Evolutionary conservation across 108 stramenopile species (phyloP).

Genomic region (Nitzschia putrida): DNA sequence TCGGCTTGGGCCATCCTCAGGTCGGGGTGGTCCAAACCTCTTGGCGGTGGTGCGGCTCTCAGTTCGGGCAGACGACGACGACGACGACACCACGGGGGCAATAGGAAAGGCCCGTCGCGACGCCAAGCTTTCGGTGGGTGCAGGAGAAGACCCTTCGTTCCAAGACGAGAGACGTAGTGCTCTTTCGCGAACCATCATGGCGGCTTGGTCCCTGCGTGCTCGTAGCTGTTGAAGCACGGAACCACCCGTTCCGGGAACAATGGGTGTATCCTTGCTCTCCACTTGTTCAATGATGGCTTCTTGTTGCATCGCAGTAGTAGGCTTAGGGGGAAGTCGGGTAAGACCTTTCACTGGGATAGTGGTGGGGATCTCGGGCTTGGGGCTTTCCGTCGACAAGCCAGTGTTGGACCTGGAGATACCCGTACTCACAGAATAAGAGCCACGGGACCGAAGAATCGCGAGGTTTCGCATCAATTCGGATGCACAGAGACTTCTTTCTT

Average conservation of each 20-base stretch:
- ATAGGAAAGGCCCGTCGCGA: too few species aligned
- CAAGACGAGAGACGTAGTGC: conserved; percentile 3
- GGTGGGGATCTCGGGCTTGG: not conserved
- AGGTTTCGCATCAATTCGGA: conserved; percentile 28
- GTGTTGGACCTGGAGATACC: not conserved
- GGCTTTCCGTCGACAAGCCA: not conserved
- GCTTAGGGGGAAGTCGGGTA: not conserved
- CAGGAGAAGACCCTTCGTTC: not conserved
- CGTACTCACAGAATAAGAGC: not conserved
- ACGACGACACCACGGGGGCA: too few species aligned
- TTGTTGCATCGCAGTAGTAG: not conserved
- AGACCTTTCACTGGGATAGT: not conserved
- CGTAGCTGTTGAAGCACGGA: not conserved
- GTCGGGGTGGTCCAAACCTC: conserved; percentile 12
- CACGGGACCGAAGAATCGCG: conserved; percentile 19
- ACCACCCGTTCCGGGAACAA: not conserved
- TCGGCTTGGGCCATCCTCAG: not conserved
- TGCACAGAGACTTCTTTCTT: conserved; percentile 8
- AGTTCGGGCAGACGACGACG: too few species aligned
- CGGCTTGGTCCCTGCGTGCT: conserved; percentile 24
- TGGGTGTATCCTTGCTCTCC: not conserved
- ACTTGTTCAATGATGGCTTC: not conserved
- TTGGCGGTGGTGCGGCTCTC: conserved; percentile 1
- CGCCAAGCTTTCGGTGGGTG: not conserved
- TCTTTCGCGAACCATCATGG: conserved; percentile 8